phyloP scores from a whole-genome alignment of 805 yeast genomes.

The Novakomyces olei region DNA sequence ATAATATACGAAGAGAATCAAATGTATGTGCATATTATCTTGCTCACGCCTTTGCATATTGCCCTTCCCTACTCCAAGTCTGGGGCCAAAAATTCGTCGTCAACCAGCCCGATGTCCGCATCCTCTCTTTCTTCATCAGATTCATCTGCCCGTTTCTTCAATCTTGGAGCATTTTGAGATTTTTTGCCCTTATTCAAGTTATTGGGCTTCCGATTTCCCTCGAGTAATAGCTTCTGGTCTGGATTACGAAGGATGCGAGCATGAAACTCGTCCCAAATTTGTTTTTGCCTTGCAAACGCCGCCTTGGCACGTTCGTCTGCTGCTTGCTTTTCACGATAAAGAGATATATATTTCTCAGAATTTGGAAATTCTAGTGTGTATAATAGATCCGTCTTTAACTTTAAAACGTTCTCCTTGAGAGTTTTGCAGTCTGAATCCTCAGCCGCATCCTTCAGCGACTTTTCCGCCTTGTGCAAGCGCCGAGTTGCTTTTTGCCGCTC shows the following conservation, averaged over 20 bases:
- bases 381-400: slow-evolving; percentile 45
- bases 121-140: neutral
- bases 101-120: neutral
- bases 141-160: neutral
- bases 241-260: no score
- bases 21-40: no score
- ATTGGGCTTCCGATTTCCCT: neutral
- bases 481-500: slow-evolving; percentile 72
- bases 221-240: neutral
- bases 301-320: slow-evolving; percentile 7
- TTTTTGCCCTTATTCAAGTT: neutral
- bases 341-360: slow-evolving; percentile 53
- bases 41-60: no score
- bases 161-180: no score
- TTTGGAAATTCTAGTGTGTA: slow-evolving; percentile 62
- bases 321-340: slow-evolving; percentile 36
- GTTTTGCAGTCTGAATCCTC: slow-evolving; percentile 12
- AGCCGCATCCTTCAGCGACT: slow-evolving; percentile 12
- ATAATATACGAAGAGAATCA: no score
- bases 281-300: neutral
- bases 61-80: no score
- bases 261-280: neutral
- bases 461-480: slow-evolving; percentile 30
- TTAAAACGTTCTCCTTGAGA: slow-evolving; percentile 19
- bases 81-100: neutral